Percentiles rank a stretch among this genome's conserved stretches.
Evolutionary conservation across 192 early-diverging fungal genomes (phyloP).

Genomic region (Umbelopsis vinacea): DNA sequence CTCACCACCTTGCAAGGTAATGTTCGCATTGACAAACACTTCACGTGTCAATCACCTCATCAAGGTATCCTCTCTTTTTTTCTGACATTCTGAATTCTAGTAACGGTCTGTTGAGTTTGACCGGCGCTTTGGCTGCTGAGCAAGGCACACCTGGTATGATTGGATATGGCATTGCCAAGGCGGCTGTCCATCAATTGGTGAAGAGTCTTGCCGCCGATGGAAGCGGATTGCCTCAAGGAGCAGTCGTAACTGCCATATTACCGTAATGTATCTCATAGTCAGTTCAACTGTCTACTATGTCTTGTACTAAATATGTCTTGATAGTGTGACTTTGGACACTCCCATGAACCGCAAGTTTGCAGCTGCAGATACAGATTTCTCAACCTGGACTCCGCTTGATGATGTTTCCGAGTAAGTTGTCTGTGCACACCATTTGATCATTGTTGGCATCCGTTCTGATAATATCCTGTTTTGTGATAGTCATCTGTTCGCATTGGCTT

Average conservation of each 20-base stretch:
- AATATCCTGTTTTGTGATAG: neutral
- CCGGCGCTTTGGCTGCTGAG: constrained; percentile 75
- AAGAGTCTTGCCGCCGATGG: constrained; percentile 69
- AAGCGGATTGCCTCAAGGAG: constrained; percentile 72
- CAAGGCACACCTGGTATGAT: constrained; percentile 78
- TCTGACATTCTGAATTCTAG: constrained; percentile 27
- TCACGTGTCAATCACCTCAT: neutral
- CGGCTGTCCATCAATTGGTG: constrained; percentile 90
- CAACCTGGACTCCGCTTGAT: constrained; percentile 83
- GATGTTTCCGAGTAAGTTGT: constrained; percentile 64
- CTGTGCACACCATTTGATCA: neutral
- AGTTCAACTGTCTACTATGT: neutral
- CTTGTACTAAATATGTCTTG: neutral
- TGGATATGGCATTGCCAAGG: constrained; percentile 95
- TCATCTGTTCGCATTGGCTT: constrained; percentile 61
- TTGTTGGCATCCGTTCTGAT: neutral
- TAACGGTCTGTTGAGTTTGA: constrained; percentile 76
- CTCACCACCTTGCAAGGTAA: constrained; percentile 71
- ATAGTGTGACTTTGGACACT: constrained; percentile 84
- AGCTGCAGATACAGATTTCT: constrained; percentile 83
- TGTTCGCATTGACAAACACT: constrained; percentile 11
- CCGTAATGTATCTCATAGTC: constrained; percentile 47
- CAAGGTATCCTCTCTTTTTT: neutral
- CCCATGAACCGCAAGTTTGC: constrained; percentile 81
- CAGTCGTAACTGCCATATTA: constrained; percentile 71